phyloP scores from a whole-genome alignment of 2,329 filamentous ascomycete species.

The Diaporthe humulicola region DNA sequence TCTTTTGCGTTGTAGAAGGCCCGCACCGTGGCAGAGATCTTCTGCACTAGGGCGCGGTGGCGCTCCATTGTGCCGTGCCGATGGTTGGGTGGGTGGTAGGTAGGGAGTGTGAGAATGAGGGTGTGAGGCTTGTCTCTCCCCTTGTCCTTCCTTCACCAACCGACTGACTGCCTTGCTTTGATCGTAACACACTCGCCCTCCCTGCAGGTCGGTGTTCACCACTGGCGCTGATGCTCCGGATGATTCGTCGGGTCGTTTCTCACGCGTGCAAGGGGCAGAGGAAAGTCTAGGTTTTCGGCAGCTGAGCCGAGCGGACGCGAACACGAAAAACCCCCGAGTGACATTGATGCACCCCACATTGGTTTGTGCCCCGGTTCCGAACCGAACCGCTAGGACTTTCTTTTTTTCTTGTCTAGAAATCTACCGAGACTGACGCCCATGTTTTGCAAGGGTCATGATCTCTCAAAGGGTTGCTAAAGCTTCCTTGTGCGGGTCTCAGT shows the following conservation, averaged over 20 bases:
- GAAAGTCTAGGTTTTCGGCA: slow-evolving; percentile 5
- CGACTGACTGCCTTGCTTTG: not conserved
- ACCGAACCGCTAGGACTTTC: not conserved
- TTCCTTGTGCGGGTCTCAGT: not conserved
- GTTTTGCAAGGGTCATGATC: not conserved
- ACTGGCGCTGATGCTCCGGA: not conserved
- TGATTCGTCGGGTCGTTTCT: not conserved
- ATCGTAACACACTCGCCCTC: not conserved
- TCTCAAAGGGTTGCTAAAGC: not conserved
- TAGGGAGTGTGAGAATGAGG: not conserved
- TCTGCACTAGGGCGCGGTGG: slow-evolving; percentile 62
- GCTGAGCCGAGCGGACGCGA: not conserved
- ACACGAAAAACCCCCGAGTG: not conserved
- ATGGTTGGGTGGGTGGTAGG: not conserved
- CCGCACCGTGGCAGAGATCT: slow-evolving; percentile 62
- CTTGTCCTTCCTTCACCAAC: not conserved
- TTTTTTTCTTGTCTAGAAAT: not conserved
- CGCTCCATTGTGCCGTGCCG: slow-evolving; percentile 59
- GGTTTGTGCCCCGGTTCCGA: not conserved
- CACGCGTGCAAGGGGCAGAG: not conserved
- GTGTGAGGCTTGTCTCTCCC: not conserved
- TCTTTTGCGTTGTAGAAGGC: slow-evolving; percentile 61
- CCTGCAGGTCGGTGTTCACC: not conserved
- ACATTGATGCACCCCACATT: slow-evolving; percentile 24
- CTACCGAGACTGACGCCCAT: not conserved